Evolutionary conservation across 129 eudicot species (phyloP).

Genomic region (Tagetes erecta): DNA sequence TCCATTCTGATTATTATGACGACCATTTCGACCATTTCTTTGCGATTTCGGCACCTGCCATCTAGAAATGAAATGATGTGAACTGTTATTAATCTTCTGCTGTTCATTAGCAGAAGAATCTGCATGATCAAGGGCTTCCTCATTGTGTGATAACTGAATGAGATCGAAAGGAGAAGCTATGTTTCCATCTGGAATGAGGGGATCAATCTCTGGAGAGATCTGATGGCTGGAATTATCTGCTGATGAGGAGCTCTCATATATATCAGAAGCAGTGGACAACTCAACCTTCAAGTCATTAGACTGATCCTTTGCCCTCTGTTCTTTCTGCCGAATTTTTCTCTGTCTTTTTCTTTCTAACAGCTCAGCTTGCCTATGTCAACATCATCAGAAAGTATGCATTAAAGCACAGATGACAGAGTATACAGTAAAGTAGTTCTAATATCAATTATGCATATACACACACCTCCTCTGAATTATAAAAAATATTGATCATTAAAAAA

Average conservation of each 20-base stretch:
- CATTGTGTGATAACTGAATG: constrained; percentile 33
- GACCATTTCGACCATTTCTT: constrained; percentile 42
- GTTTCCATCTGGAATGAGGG: constrained; percentile 27
- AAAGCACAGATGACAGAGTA: constrained; percentile 17
- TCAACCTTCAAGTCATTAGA: constrained; percentile 37
- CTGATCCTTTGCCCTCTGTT: constrained; percentile 67
- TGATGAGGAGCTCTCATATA: constrained; percentile 33
- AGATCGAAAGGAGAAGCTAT: constrained; percentile 30
- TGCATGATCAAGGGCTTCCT: constrained; percentile 35
- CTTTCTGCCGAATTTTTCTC: constrained; percentile 81
- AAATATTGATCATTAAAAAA: too few relatives aligned
- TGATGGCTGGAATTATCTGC: constrained; percentile 41
- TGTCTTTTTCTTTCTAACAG: constrained; percentile 67
- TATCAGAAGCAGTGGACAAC: constrained; percentile 30
- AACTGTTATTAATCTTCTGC: constrained; percentile 26
- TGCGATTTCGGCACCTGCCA: constrained; percentile 68
- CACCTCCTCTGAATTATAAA: constrained; percentile 60
- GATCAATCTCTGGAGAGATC: constrained; percentile 35
- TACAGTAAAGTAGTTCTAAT: background rate
- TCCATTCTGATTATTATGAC: constrained; percentile 40
- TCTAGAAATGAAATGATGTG: constrained; percentile 38
- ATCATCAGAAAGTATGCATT: constrained; percentile 11
- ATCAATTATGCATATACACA: background rate
- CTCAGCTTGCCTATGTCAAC: constrained; percentile 64
- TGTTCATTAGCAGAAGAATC: constrained; percentile 35